Conservation (phyloP, 148 eudicot species). For the Silene uniflora region DNA sequence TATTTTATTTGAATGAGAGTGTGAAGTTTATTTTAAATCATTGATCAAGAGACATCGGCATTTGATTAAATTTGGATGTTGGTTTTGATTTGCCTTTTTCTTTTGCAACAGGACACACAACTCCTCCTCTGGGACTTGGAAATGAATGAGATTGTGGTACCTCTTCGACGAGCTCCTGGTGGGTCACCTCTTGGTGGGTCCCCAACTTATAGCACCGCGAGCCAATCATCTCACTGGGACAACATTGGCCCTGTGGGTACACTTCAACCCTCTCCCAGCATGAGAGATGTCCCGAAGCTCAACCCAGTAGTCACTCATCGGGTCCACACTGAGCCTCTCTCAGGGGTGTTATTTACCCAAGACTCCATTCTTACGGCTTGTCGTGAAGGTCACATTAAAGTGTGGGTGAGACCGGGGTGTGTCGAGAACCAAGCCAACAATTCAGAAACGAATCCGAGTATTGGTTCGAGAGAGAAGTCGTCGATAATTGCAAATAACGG, state of each 20-base stretch:
- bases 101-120: slow-evolving; percentile 54
- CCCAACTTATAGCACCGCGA: slow-evolving; percentile 59
- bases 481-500: slow-evolving; percentile 29
- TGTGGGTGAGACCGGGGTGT: slow-evolving; percentile 66
- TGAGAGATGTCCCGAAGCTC: slow-evolving; percentile 67
- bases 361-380: slow-evolving; percentile 60
- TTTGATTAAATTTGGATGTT: not conserved
- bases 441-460: slow-evolving; percentile 36
- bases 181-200: slow-evolving; percentile 68
- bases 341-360: slow-evolving; percentile 56
- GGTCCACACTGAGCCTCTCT: slow-evolving; percentile 63
- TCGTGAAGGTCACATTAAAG: slow-evolving; percentile 67
- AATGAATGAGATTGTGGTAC: slow-evolving; percentile 70
- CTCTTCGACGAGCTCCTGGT: slow-evolving; percentile 64
- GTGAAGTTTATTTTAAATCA: not conserved
- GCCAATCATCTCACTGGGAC: slow-evolving; percentile 72
- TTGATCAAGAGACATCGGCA: not conserved
- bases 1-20: not conserved
- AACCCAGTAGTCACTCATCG: slow-evolving; percentile 70
- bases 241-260: slow-evolving; percentile 43
- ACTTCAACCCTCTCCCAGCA: slow-evolving; percentile 68
- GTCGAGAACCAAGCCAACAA: slow-evolving; percentile 47
- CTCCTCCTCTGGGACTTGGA: slow-evolving; percentile 71
- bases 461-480: slow-evolving; percentile 39
- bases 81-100: not conserved